A percentile compares a stretch with the other conserved stretches of the same genome.
phyloP scores from a whole-genome alignment of 768 basidiomycete genomes.

The Podaxis pistillaris region DNA sequence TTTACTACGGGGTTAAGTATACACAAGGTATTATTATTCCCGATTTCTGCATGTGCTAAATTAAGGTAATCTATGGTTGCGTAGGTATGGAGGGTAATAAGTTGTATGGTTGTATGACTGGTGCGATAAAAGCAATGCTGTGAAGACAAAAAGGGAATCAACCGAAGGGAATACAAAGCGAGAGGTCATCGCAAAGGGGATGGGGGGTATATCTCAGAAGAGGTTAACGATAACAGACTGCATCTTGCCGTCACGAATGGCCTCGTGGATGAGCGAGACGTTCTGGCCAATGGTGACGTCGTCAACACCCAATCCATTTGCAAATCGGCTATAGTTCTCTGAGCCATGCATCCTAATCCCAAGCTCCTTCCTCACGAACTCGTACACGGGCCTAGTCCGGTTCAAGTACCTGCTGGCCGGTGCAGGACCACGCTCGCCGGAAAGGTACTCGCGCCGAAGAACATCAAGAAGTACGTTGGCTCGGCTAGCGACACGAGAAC shows the following conservation, averaged over 20 bases:
- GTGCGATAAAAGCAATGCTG: neutral
- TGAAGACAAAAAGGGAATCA: neutral
- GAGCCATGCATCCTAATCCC: constrained; percentile 81
- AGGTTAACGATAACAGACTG: constrained; percentile 42
- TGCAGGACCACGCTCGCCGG: constrained; percentile 54
- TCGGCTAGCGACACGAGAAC: constrained; percentile 48
- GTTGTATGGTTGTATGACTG: neutral
- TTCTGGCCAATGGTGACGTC: constrained; percentile 70
- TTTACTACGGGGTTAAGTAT: neutral
- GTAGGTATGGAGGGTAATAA: neutral
- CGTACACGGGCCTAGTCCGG: constrained; percentile 70
- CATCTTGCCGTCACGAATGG: constrained; percentile 53
- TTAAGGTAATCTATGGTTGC: neutral
- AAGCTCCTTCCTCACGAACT: constrained; percentile 68
- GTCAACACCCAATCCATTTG: constrained; percentile 62
- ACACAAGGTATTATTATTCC: neutral
- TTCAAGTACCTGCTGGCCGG: constrained; percentile 70
- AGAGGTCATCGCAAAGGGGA: neutral
- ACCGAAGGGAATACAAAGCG: neutral
- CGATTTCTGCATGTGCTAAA: neutral
- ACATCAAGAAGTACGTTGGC: constrained; percentile 43
- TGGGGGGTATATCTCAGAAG: constrained; percentile 28
- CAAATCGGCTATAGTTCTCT: constrained; percentile 64
- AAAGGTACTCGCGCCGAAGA: constrained; percentile 56
- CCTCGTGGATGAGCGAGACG: constrained; percentile 75